Base-by-base conservation (phyloP, 2,329 filamentous ascomycete species). In the Fusarium protoensiforme region DNA sequence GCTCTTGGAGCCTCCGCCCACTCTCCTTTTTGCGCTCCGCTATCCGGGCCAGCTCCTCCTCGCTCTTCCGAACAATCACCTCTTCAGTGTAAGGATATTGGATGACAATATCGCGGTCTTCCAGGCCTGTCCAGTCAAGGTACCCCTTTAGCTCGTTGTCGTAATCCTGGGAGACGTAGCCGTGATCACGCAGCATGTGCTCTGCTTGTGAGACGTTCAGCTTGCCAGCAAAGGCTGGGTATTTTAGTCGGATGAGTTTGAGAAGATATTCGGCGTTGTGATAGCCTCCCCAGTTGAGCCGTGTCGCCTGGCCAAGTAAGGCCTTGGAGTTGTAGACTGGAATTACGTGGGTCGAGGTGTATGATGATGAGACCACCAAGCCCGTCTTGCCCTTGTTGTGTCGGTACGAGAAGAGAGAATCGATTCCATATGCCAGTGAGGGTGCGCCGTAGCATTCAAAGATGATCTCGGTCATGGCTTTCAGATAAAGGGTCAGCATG, bases 1-100 rank as follows among this genome's bases (percentile, higher is more conserved):
- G 96, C 78, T 98, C 95, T 81, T 99, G 96, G 29, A 99, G 81
- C 53, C 97, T 89, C 72, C 96, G 89, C 0, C 96, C 96, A 75
- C 94, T 96, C 83, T 99, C 96, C 81, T 97, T 97, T 80, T 97
- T 94, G 80, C 96, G 93, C 85, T 99, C 96, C 13, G 96, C 95
- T 72, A 97, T 94, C 43, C 91, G 89, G 3, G 94, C 94, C 18
- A 99, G 88, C 81, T 99, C 96, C 81, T 98, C 96, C 79, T 97
- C 94, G 2, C 93, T 96, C 85, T 99, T 99, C 80, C 98, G 94
- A 0, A 95, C 84, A 2, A 98, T 86, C 4, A 98, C 87, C 74
- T 98, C 95, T 82, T 99, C 96, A 0, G 94, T 97, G 80, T 91
- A 99, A 0, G 96, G 96, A 76, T 97, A 97, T 80, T 99, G 96